Conservation (phyloP, 495 filamentous ascomycete genomes). For the Lasiosphaeria hispida region DNA sequence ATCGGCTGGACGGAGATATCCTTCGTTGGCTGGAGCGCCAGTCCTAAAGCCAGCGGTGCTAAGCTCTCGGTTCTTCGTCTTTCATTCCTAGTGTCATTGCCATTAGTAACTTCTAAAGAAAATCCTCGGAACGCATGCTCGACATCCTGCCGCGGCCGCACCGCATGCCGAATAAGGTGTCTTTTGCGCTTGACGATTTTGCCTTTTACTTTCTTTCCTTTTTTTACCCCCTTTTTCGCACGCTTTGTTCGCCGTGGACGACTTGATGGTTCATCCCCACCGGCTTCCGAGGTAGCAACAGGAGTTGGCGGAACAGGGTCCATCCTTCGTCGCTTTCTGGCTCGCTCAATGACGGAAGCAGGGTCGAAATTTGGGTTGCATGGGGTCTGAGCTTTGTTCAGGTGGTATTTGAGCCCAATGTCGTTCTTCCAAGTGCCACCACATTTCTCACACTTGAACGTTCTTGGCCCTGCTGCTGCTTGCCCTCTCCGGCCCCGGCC, state of each 20-base stretch:
- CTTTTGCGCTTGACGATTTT: no score
- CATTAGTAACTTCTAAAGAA: not conserved
- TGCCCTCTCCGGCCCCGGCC: constrained; percentile 16
- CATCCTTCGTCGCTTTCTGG: constrained; percentile 25
- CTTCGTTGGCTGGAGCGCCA: no score
- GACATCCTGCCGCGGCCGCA: not conserved
- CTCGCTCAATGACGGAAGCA: constrained; percentile 20
- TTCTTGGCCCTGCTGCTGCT: constrained; percentile 20
- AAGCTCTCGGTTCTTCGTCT: not conserved
- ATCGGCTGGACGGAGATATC: no score
- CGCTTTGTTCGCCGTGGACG: constrained; percentile 11
- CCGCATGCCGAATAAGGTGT: not conserved
- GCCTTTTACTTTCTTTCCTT: not conserved
- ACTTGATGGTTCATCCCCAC: constrained; percentile 33
- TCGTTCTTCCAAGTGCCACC: constrained; percentile 51
- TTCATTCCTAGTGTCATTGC: not conserved
- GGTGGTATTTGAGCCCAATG: constrained; percentile 53
- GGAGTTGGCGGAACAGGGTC: constrained; percentile 21
- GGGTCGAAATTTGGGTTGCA: constrained; percentile 53
- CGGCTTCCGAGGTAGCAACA: constrained; percentile 33
- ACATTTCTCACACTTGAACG: constrained; percentile 46
- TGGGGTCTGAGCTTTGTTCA: constrained; percentile 42
- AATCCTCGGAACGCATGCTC: constrained; percentile 6
- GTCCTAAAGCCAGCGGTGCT: no score
- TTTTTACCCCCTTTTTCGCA: constrained; percentile 5